Evolutionary conservation across 257 asterid species (phyloP), one percentile per base, ranked within the genome.

Genomic region (Haberlea rhodopensis): DNA sequence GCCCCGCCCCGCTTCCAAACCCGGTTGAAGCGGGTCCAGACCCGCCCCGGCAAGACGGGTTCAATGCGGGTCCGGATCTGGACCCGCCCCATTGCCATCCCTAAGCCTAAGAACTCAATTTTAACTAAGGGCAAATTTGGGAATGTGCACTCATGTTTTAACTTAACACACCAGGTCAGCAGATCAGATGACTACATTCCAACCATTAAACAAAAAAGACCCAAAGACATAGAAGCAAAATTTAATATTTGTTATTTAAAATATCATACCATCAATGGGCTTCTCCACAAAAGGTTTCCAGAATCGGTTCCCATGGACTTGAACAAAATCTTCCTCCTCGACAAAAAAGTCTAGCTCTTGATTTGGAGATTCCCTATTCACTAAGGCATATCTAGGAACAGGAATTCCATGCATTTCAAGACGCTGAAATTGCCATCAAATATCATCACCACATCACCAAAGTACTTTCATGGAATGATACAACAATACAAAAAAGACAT

Each of bases 271-370:
- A 75, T 89, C 72, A 70, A 92, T 80, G 48, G 99, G 99, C 77
- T 92, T 92, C 88, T 92, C 99, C 67, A 92, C 99, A 75, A 92
- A 89, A 37, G 99, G 99, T 69, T 92, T 92, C 91, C 94, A 89
- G 75, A 92, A 92, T 23, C 94, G 82, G 62, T 78, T 74, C 34
- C 97, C 96, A 54, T 79, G 94, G 29, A 92, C 96, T 76, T 92
- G 96, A 69, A 92, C 91, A 81, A 81, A 92, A 77, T 92, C 99
- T 53, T 92, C 99, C 76, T 85, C 97, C 85, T 92, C 99, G 22
- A 79, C 68, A 80, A 92, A 92, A 76, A 81, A 87, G 67, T 85
- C 95, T 77, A 89, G 78, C 80, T 87, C 95, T 83, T 92, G 95
- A 67, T 82, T 75, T 2, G 95, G 90, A 20, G 9, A 74, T 76